A percentile compares a stretch with the other conserved stretches of the same genome.
Evolutionary conservation across 2,329 filamentous ascomycete genomes (phyloP).

Genomic region (Neopestalotiopsis rosae): DNA sequence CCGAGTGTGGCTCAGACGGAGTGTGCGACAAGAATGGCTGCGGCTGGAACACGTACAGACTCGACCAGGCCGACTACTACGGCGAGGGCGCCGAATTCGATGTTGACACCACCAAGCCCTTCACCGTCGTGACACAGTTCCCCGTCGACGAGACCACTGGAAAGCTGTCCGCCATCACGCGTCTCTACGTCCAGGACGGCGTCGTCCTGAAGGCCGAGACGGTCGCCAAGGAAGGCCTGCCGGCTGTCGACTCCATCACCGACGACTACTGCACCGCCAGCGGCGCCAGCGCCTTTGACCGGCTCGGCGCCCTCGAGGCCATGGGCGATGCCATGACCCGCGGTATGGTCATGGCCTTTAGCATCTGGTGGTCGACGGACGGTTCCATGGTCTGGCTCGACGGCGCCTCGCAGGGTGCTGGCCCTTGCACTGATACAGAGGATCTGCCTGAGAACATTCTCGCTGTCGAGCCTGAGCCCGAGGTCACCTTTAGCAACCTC

Average conservation of each 20-base stretch:
- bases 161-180: constrained; percentile 37
- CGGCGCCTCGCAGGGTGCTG: constrained; percentile 52
- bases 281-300: constrained; percentile 37
- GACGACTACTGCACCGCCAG: constrained; percentile 42
- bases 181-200: constrained; percentile 42
- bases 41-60: constrained; percentile 41
- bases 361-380: constrained; percentile 57
- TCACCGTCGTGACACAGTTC: constrained; percentile 44
- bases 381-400: constrained; percentile 61
- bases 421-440: constrained; percentile 53
- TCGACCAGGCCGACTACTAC: constrained; percentile 37
- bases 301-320: constrained; percentile 44
- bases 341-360: constrained; percentile 56
- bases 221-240: constrained; percentile 36
- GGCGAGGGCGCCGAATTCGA: constrained; percentile 34
- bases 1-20: constrained; percentile 34
- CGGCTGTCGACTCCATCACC: constrained; percentile 39
- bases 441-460: constrained; percentile 53
- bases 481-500: constrained; percentile 61
- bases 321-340: constrained; percentile 49
- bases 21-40: constrained; percentile 43
- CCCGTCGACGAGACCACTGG: constrained; percentile 35
- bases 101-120: constrained; percentile 40
- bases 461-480: constrained; percentile 47
- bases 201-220: constrained; percentile 39